phyloP scores from a whole-genome alignment of 1,139 yeast genomes.

The Hyphopichia buzzinii region DNA sequence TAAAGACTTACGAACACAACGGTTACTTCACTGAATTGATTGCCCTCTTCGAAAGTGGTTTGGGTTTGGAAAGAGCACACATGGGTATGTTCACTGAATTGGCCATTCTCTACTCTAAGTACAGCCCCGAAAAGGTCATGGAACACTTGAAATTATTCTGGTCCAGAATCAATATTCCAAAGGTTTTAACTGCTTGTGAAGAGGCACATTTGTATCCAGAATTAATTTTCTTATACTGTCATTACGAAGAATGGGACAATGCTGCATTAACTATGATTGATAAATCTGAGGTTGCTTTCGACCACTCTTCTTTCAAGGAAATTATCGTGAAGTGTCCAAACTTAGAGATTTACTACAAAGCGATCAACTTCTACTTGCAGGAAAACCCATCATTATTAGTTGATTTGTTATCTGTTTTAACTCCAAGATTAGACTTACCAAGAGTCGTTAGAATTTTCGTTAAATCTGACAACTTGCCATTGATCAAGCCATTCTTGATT shows the following conservation, averaged over 20 bases:
- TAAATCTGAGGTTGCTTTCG: constrained; percentile 89
- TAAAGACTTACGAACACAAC: constrained; percentile 78
- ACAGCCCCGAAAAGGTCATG: constrained; percentile 87
- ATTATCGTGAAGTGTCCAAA: constrained; percentile 92
- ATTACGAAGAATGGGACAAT: constrained; percentile 99
- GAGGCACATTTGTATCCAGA: constrained; percentile 96
- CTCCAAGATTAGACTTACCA: constrained; percentile 92
- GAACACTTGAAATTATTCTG: constrained; percentile 96
- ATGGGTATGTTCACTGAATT: constrained; percentile 99
- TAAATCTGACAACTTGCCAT: constrained; percentile 92
- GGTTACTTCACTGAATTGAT: constrained; percentile 93
- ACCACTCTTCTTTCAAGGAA: constrained; percentile 91
- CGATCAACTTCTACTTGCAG: constrained; percentile 87
- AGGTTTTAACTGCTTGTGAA: constrained; percentile 92
- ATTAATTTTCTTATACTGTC: constrained; percentile 92
- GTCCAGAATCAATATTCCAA: constrained; percentile 98
- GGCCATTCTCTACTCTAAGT: constrained; percentile 86
- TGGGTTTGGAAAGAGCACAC: constrained; percentile 96
- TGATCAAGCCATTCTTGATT: constrained; percentile 91
- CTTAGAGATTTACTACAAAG: constrained; percentile 95
- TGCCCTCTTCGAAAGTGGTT: constrained; percentile 90
- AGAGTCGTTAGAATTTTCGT: constrained; percentile 94
- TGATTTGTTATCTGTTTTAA: constrained; percentile 78
- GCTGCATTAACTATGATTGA: constrained; percentile 98
- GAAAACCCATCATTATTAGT: constrained; percentile 91